Percentiles rank a stretch among this genome's conserved stretches.
phyloP scores from a whole-genome alignment of 345 rosid species.

The Arabidopsis suecica region DNA sequence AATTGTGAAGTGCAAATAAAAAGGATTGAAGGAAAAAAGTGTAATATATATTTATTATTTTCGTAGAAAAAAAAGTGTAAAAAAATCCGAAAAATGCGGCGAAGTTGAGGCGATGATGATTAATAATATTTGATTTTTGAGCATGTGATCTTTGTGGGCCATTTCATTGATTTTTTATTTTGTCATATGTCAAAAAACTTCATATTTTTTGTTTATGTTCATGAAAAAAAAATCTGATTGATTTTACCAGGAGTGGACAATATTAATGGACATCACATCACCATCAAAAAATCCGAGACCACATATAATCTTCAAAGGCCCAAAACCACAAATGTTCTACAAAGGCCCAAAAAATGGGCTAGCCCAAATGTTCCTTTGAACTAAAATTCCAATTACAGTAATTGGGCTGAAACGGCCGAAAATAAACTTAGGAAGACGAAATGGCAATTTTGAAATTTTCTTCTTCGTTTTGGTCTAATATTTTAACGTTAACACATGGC shows the following conservation, averaged over 20 bases:
- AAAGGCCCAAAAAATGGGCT: background rate
- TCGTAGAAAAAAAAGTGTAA: background rate
- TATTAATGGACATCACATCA: no score
- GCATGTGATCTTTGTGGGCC: constrained; percentile 35
- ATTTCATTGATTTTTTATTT: background rate
- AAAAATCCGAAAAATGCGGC: constrained; percentile 35
- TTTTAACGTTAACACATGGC: background rate
- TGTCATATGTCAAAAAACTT: background rate
- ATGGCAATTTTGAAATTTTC: background rate
- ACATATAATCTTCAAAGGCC: background rate
- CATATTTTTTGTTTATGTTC: no score
- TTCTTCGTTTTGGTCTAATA: background rate
- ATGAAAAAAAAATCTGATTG: no score
- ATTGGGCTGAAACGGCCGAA: background rate
- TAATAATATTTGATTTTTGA: constrained; percentile 7
- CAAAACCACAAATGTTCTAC: no score
- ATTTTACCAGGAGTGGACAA: no score
- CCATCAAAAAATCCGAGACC: background rate
- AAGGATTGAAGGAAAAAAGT: background rate
- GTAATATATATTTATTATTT: no score
- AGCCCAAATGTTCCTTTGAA: background rate
- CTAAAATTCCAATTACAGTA: background rate
- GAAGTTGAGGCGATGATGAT: constrained; percentile 19
- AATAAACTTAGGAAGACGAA: background rate
- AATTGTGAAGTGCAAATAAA: background rate